Conservation (phyloP, 352 stramenopile species). For the Saprolegnia diclina region DNA sequence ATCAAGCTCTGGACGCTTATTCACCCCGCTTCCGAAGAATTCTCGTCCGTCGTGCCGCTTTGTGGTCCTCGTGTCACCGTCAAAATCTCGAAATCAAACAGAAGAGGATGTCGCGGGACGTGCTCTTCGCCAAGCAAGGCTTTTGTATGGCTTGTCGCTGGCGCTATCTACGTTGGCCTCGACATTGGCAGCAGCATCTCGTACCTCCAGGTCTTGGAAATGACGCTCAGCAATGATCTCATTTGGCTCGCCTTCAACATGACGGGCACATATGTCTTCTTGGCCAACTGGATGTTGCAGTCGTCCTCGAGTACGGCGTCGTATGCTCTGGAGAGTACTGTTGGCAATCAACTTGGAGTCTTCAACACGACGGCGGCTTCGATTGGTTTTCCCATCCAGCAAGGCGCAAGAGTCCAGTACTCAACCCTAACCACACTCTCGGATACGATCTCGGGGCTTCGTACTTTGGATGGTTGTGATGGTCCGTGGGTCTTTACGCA, state of each 20-base stretch:
- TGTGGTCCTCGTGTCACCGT: not conserved
- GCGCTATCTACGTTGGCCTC: not conserved
- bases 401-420: not conserved
- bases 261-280: not conserved
- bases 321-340: not conserved
- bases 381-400: not conserved
- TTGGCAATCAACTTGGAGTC: not conserved
- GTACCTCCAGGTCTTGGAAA: not conserved
- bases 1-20: conserved; percentile 6
- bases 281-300: conserved; percentile 2
- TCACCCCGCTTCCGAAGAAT: not conserved
- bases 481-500: conserved; percentile 1
- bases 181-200: not conserved
- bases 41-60: not conserved
- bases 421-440: not conserved
- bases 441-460: not conserved
- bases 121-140: too few relatives aligned
- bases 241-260: conserved; percentile 19
- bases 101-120: not conserved
- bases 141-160: not conserved
- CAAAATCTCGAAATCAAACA: not conserved
- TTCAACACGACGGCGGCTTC: not conserved
- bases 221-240: conserved; percentile 9
- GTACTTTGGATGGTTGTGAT: not conserved
- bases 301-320: not conserved